Base-by-base conservation (phyloP, 2,329 filamentous ascomycete genomes). In the Fonsecaea multimorphosa region DNA sequence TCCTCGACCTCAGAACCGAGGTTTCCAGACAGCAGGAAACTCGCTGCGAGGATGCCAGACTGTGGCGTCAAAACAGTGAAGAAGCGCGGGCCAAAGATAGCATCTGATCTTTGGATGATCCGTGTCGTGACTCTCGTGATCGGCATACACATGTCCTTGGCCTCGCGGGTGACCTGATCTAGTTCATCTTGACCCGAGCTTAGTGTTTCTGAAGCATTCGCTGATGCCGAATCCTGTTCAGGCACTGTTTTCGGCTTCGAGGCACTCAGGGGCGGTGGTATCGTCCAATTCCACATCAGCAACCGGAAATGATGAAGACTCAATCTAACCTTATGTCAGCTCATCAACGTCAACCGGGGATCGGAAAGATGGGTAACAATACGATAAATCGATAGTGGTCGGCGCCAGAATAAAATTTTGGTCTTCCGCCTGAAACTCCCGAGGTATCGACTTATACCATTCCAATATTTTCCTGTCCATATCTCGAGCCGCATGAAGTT, bases 271-370 rank as follows among this genome's bases (percentile, higher is more conserved):
- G 46, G 29, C 16, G 38, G 29, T 1, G 64, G 59, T 8, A 63
- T 63, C 36, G 60, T 54, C 59, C 55, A 60, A 44, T 63, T 66
- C 64, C 64, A 66, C 51, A 63, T 7, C 12, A 44, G 22, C 46
- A 66, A 29, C 12, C 64, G 59, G 49, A 60, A 58, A 63, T 63
- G 61, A 38, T 59, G 36, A 7, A 66, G 11, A 14, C 58, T 55
- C 51, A 55, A n/a, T 16, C 58, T 63, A 27, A 5, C 2, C 22
- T 11, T 1, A 22, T 11, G 58, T 65, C 9, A 65, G 63, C 14
- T n/a, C 24, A 11, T 29, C 8, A 29, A 34, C 53, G 31, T 58
- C 5, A 44, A 16, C 11, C 29, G 8, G 27, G 16, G 40, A 27
- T 4, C 27, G 19, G 8, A 19, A 19, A 8, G 53, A 40, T 22